Conservation (phyloP, 1,284 basidiomycete genomes). For the Irpex lacteus region DNA sequence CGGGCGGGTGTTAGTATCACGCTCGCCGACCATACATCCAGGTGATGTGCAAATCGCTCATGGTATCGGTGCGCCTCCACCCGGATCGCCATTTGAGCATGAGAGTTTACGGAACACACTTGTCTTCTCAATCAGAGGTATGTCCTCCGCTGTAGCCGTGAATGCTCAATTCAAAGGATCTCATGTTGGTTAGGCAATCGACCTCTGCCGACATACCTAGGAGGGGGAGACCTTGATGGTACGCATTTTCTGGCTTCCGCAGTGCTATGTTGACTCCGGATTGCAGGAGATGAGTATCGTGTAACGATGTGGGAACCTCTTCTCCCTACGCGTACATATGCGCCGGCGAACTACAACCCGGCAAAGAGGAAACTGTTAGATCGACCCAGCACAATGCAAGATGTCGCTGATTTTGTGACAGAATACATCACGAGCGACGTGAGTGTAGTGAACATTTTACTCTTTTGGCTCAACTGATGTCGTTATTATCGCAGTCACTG, state of each 20-base stretch:
- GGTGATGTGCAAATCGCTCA: slow-evolving; percentile 62
- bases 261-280: neutral
- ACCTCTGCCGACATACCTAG: slow-evolving; percentile 58
- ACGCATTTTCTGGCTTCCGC: slow-evolving; percentile 23
- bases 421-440: slow-evolving; percentile 71
- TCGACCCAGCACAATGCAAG: slow-evolving; percentile 59
- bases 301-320: slow-evolving; percentile 35
- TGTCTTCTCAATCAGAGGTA: slow-evolving; percentile 57
- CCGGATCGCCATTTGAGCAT: slow-evolving; percentile 45
- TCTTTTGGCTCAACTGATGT: slow-evolving; percentile 2
- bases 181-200: slow-evolving; percentile 41
- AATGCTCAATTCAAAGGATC: neutral
- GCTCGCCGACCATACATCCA: slow-evolving; percentile 66
- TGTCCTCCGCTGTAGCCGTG: neutral
- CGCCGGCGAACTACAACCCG: slow-evolving; percentile 52
- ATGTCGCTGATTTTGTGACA: slow-evolving; percentile 72
- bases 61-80: slow-evolving; percentile 58
- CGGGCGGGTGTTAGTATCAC: slow-evolving; percentile 55
- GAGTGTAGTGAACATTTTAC: slow-evolving; percentile 14
- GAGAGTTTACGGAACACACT: slow-evolving; percentile 55
- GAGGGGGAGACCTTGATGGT: slow-evolving; percentile 66
- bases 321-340: slow-evolving; percentile 20
- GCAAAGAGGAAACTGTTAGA: slow-evolving; percentile 46
- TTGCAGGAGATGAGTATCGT: slow-evolving; percentile 48
- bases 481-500: slow-evolving; percentile 38